Base-by-base conservation (phyloP, 2,329 filamentous ascomycete genomes). In the Aspergillus eucalypticola region DNA sequence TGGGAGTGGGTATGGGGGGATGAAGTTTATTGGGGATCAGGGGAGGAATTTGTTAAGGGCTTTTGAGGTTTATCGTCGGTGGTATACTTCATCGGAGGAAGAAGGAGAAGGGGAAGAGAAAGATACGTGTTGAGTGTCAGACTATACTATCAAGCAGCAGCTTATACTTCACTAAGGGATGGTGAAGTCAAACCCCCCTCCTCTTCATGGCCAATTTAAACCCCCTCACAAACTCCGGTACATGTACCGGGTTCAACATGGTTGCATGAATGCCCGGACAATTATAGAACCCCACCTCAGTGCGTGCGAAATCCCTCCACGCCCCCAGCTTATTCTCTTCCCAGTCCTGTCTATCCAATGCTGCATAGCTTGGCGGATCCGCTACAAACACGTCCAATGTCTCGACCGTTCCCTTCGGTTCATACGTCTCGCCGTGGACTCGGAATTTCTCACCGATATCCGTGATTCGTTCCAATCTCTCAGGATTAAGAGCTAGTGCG, bases 1-100 rank as follows among this genome's bases (percentile, higher is more conserved):
- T n/a, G n/a, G n/a, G n/a, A n/a, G n/a, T n/a, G n/a, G n/a, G n/a
- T n/a, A n/a, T n/a, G n/a, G n/a, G n/a, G n/a, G n/a, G n/a, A 71
- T 66, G 54, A 56, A 56, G 38, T 65, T 73, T 29, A 54, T 64
- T 15, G 63, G 64, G 3, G 57, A 66, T 21, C 67, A 72, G 52
- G 71, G 64, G 2, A 35, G 53, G 21, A 73, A 68, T 60, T 58
- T 73, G 38, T 11, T 71, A 1, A 64, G 54, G 29, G 67, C 59
- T 8, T 72, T 73, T 65, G 53, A 55, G 27, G 25, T 46, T 2
- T 32, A 19, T 23, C 44, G n/a, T 7, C 2, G 27, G 10, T 21
- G 32, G 53, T 13, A 23, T 44, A 13, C 17, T 6, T 19, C n/a
- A 10, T 19, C n/a, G 4, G 39, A 42, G 38, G n/a, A n/a, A 6